Evolutionary conservation across 306 rosid genomes (phyloP).

Genomic region (Albizia julibrissin): DNA sequence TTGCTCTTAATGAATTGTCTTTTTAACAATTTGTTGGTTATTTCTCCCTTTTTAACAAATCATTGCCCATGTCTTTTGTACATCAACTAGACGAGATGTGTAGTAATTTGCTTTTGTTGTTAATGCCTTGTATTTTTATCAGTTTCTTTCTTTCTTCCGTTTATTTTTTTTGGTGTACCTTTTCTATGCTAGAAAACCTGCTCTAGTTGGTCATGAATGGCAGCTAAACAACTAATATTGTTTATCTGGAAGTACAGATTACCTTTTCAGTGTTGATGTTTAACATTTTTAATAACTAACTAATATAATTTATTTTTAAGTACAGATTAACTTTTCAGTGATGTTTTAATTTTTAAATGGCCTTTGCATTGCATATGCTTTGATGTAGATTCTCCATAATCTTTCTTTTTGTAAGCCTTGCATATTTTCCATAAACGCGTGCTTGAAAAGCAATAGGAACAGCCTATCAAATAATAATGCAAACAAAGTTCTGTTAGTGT

Average conservation of each 20-base stretch:
- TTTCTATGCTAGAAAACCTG: neutral
- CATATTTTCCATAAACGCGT: conserved; percentile 26
- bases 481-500: neutral
- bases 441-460: conserved; percentile 8
- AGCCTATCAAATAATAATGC: neutral
- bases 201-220: conserved; percentile 37
- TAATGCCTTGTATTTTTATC: neutral
- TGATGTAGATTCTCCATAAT: conserved; percentile 35
- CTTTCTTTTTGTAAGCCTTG: conserved; percentile 16
- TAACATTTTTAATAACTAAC: conserved; percentile 13
- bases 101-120: neutral
- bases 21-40: neutral
- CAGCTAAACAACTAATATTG: conserved; percentile 29
- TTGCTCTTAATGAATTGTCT: neutral
- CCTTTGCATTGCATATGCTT: conserved; percentile 1
- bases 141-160: neutral
- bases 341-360: conserved; percentile 27
- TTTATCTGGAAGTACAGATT: neutral
- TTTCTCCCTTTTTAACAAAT: neutral
- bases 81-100: neutral
- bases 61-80: neutral
- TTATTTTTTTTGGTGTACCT: neutral
- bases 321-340: conserved; percentile 58
- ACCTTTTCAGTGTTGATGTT: neutral
- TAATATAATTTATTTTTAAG: conserved; percentile 44